Conservation (phyloP, 805 yeast genomes). For the Osmozyma mogii region DNA sequence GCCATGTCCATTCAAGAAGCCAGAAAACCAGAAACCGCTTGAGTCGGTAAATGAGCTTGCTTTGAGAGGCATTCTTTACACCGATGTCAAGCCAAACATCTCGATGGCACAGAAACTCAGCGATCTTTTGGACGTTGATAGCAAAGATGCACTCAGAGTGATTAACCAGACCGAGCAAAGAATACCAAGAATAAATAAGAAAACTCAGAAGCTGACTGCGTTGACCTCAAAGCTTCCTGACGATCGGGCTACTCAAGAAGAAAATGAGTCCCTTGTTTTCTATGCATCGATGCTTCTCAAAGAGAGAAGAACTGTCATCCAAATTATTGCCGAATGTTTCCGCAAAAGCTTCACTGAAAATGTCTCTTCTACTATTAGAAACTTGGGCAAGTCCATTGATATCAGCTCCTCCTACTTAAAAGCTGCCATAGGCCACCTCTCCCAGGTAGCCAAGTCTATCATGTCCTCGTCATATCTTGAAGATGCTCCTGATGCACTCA, state of each 20-base stretch:
- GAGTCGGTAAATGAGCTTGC: constrained; percentile 21
- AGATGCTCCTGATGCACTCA: constrained; percentile 14
- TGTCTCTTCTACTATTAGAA: constrained; percentile 21
- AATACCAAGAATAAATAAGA: constrained; percentile 24
- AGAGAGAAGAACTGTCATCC: constrained; percentile 46
- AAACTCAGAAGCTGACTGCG: constrained; percentile 15
- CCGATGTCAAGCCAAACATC: constrained; percentile 26
- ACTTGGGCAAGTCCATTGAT: constrained; percentile 23
- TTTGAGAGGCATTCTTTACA: constrained; percentile 34
- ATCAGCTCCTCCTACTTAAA: constrained; percentile 3
- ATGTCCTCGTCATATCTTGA: constrained; percentile 21
- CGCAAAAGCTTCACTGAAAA: constrained; percentile 10
- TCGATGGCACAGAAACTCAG: constrained; percentile 36
- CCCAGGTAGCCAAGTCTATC: neutral
- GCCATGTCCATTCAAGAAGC: constrained; percentile 22
- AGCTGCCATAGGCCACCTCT: constrained; percentile 2
- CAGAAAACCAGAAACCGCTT: constrained; percentile 1
- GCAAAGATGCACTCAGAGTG: constrained; percentile 42
- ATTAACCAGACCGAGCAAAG: constrained; percentile 31
- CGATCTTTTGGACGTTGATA: constrained; percentile 29
- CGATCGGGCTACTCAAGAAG: constrained; percentile 23
- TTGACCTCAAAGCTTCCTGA: constrained; percentile 27
- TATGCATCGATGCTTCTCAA: constrained; percentile 34
- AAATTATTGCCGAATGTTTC: constrained; percentile 28
- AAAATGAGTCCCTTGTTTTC: constrained; percentile 23